phyloP scores from a whole-genome alignment of 805 yeast genomes.

The Vanderwaltozyma yarrowii region DNA sequence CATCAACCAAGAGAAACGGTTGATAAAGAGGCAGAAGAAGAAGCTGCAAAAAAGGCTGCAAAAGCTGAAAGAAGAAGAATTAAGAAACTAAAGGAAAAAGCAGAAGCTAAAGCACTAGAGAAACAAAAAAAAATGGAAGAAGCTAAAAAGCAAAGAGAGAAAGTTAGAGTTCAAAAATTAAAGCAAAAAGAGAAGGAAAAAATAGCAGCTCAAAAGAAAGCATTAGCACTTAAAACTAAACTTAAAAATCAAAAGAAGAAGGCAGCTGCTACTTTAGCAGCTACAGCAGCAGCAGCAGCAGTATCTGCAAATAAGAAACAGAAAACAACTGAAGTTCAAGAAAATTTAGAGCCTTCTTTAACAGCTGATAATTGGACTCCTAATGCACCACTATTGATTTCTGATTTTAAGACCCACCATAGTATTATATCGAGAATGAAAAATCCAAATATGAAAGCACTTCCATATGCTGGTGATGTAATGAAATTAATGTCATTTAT shows the following conservation, averaged over 20 bases:
- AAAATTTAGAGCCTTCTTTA: background rate
- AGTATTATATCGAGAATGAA: conserved; percentile 15
- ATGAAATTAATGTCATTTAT: conserved; percentile 23
- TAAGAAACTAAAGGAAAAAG: background rate
- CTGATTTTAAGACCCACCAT: conserved; percentile 8
- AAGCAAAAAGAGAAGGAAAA: conserved; percentile 3
- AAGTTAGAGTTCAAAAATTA: conserved; percentile 1
- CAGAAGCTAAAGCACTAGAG: conserved; percentile 1
- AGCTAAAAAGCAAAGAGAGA: conserved; percentile 2
- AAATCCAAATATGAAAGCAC: conserved; percentile 9
- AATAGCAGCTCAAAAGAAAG: background rate
- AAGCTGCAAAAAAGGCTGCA: background rate
- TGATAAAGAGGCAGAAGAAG: conserved; percentile 1
- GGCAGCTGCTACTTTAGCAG: background rate
- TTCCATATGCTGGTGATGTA: conserved; percentile 23
- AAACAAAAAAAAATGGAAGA: background rate
- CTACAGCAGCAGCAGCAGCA: no score
- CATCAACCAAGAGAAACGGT: conserved; percentile 10
- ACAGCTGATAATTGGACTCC: conserved; percentile 19
- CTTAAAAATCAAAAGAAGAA: background rate
- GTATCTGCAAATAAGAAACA: background rate
- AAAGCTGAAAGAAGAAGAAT: background rate
- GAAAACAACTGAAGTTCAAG: conserved; percentile 1
- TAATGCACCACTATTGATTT: conserved; percentile 15
- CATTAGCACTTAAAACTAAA: background rate